phyloP scores from a whole-genome alignment of 208 protist species.

The Acanthamoeba lenticulata region DNA sequence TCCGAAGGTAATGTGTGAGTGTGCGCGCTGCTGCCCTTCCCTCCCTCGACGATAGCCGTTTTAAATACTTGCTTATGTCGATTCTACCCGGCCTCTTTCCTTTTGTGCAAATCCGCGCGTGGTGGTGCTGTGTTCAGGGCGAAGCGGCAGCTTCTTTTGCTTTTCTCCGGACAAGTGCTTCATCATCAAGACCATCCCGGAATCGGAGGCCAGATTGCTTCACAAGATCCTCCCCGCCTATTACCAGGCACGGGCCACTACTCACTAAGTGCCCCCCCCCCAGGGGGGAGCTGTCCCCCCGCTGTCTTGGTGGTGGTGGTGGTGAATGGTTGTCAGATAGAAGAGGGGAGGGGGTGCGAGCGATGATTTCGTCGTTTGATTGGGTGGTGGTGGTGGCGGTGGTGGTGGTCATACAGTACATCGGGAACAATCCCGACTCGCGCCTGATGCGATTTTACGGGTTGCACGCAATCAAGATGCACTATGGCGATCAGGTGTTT shows the following conservation, averaged over 20 bases:
- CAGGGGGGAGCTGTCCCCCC: too few relatives aligned
- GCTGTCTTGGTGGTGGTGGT: too few relatives aligned
- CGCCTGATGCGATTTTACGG: constrained; percentile 51
- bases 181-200: constrained; percentile 56
- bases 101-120: neutral
- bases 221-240: neutral
- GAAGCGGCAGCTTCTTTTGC: constrained; percentile 52
- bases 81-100: neutral
- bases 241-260: neutral
- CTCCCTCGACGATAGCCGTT: too few relatives aligned
- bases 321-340: too few relatives aligned
- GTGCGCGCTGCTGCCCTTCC: too few relatives aligned
- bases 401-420: neutral
- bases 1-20: neutral
- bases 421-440: constrained; percentile 21
- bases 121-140: too few relatives aligned
- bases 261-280: neutral
- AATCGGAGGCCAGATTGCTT: neutral
- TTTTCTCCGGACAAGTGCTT: constrained; percentile 67
- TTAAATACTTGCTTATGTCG: too few relatives aligned
- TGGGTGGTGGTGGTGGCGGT: too few relatives aligned
- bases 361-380: too few relatives aligned
- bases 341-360: too few relatives aligned
- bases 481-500: constrained; percentile 43
- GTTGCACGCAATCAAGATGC: neutral